These are phyloP conservation scores for Alternaria brassicicola DNA, from an alignment of 2,329 filamentous ascomycete genomes.

Conservation along the genomic window DNA sequence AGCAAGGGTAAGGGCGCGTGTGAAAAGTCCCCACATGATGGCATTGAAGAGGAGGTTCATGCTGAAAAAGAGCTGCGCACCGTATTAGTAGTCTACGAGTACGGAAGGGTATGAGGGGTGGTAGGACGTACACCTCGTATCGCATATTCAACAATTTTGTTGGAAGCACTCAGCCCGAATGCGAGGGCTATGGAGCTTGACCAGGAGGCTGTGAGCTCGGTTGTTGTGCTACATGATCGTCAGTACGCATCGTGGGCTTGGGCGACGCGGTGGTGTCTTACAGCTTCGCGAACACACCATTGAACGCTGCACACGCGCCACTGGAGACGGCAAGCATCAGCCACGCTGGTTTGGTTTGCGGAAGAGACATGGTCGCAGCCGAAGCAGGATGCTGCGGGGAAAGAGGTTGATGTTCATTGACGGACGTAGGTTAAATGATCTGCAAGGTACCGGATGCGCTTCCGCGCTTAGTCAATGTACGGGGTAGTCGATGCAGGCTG, in stretches of 20 bases:
- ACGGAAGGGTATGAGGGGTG: not conserved
- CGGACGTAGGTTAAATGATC: constrained; percentile 14
- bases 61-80: constrained; percentile 69
- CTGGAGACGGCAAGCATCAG: constrained; percentile 74
- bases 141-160: constrained; percentile 56
- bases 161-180: constrained; percentile 55
- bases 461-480: constrained; percentile 27
- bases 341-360: constrained; percentile 46
- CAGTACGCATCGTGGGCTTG: constrained; percentile 3
- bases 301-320: constrained; percentile 78
- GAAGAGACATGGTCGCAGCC: constrained; percentile 27
- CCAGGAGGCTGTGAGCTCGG: constrained; percentile 62
- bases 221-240: constrained; percentile 60
- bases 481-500: constrained; percentile 6
- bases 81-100: constrained; percentile 8
- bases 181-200: constrained; percentile 56
- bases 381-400: constrained; percentile 3
- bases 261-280: constrained; percentile 49
- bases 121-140: constrained; percentile 57
- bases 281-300: constrained; percentile 85
- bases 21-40: constrained; percentile 86
- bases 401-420: not conserved
- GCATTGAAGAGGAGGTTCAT: constrained; percentile 78
- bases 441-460: constrained; percentile 24
- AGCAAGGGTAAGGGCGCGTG: constrained; percentile 74